These are phyloP conservation scores for Sporothrix pseudoabietina DNA, from an alignment of 2,329 filamentous ascomycete genomes.

Conservation along the genomic window DNA sequence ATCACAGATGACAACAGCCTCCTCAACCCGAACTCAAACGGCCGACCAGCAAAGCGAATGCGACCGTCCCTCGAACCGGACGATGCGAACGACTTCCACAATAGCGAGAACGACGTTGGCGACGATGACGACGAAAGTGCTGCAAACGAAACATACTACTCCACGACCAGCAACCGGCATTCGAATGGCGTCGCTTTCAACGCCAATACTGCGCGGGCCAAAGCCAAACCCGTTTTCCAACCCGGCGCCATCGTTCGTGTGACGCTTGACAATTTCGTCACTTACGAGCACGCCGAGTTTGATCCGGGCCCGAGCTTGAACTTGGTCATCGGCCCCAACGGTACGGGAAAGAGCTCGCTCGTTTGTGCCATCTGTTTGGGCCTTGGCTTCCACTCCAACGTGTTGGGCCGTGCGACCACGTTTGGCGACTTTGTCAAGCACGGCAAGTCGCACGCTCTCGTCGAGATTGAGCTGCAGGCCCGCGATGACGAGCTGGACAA, in stretches of 20 bases:
- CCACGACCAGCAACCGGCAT: constrained; percentile 35
- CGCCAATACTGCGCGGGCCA: constrained; percentile 12
- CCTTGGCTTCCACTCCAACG: constrained; percentile 77
- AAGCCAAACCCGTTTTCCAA: constrained; percentile 50
- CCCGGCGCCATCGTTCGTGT: constrained; percentile 89
- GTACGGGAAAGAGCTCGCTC: constrained; percentile 94
- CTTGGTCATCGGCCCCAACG: constrained; percentile 99
- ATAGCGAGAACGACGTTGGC: constrained; percentile 25
- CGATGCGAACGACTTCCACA: constrained; percentile 30
- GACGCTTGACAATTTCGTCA: constrained; percentile 86
- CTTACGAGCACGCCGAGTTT: constrained; percentile 90
- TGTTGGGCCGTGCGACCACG: constrained; percentile 82
- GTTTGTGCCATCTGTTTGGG: constrained; percentile 96
- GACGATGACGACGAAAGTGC: constrained; percentile 32
- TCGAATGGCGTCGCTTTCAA: constrained; percentile 34
- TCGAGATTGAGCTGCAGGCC: constrained; percentile 87
- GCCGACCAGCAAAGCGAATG: constrained; percentile 44
- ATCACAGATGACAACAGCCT: constrained; percentile 39
- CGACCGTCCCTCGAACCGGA: constrained; percentile 37
- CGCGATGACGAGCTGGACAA: constrained; percentile 62
- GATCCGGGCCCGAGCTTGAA: constrained; percentile 89
- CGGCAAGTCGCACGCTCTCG: constrained; percentile 71
- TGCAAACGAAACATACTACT: constrained; percentile 35
- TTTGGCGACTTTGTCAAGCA: constrained; percentile 93
- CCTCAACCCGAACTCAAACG: constrained; percentile 33